Percentiles rank a stretch among this genome's conserved stretches.
These are phyloP conservation scores for Micractinium conductrix DNA, from an alignment of 139 green algal species.

Conservation along the genomic window DNA sequence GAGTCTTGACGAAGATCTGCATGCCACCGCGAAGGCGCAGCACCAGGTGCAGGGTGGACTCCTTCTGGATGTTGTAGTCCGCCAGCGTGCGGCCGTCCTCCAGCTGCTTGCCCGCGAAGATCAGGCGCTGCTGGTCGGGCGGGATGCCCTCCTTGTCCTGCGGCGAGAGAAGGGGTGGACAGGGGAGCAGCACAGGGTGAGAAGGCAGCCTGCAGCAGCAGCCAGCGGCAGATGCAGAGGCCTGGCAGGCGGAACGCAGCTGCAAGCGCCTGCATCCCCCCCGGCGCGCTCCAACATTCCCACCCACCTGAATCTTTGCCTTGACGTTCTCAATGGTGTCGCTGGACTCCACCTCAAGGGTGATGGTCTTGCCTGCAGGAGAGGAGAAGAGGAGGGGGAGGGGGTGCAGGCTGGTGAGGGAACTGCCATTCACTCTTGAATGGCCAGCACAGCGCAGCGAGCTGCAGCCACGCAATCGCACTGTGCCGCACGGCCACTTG, in stretches of 20 bases:
- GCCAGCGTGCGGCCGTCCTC: conserved; percentile 96
- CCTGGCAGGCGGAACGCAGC: not conserved
- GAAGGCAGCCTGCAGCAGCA: no score
- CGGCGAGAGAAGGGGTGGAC: not conserved
- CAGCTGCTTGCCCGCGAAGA: conserved; percentile 99
- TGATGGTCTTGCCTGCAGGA: conserved; percentile 90
- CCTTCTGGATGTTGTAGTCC: conserved; percentile 97
- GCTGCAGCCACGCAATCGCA: no score
- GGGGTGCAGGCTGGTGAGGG: no score
- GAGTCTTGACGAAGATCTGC: conserved; percentile 90
- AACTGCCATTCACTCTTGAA: no score
- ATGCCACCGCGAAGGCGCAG: conserved; percentile 63
- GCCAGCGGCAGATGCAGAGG: no score
- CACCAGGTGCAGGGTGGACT: conserved; percentile 61
- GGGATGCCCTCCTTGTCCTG: conserved; percentile 73
- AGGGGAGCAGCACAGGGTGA: not conserved
- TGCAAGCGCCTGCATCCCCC: no score
- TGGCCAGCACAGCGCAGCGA: not conserved
- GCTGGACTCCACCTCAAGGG: conserved; percentile 86
- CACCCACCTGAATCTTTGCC: conserved; percentile 79
- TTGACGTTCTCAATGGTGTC: conserved; percentile 97
- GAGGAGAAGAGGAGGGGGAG: not conserved
- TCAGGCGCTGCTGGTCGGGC: conserved; percentile 97
- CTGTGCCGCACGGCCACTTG: no score
- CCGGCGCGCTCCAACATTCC: not conserved